Percentiles rank a stretch among this genome's conserved stretches.
Evolutionary conservation across 1,284 basidiomycete genomes (phyloP).

Genomic region (Entoloma clypeatum): DNA sequence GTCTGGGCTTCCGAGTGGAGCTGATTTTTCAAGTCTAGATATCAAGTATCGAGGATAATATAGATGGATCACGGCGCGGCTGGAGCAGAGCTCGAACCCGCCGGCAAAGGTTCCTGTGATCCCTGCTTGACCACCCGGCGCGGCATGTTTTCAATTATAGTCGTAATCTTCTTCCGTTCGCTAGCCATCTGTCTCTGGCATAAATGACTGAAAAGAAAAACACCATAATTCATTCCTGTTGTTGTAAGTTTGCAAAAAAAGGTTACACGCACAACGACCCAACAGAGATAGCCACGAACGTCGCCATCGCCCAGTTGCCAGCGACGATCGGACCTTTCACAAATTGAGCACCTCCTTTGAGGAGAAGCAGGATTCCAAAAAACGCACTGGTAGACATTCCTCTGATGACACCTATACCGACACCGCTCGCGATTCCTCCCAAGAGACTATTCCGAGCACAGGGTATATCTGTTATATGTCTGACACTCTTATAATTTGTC

Average conservation of each 20-base stretch:
- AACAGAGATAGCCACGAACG: constrained; percentile 39
- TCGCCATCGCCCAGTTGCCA: constrained; percentile 45
- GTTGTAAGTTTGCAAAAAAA: neutral
- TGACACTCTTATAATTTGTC: constrained; percentile 41
- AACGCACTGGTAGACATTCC: constrained; percentile 41
- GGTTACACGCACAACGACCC: constrained; percentile 38
- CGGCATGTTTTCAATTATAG: constrained; percentile 59
- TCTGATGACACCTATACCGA: constrained; percentile 49
- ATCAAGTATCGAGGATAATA: constrained; percentile 1
- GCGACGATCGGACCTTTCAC: constrained; percentile 38
- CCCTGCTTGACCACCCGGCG: constrained; percentile 45
- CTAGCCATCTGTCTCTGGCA: constrained; percentile 53
- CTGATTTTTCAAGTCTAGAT: constrained; percentile 16
- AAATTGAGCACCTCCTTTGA: neutral
- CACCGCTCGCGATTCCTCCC: constrained; percentile 43
- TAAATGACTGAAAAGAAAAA: constrained; percentile 45
- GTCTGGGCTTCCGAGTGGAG: constrained; percentile 51
- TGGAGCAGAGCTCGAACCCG: constrained; percentile 11
- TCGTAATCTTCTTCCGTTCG: constrained; percentile 53
- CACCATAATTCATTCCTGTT: constrained; percentile 10
- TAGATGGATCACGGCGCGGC: constrained; percentile 4
- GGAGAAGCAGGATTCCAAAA: constrained; percentile 10
- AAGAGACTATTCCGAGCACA: constrained; percentile 56
- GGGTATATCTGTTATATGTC: constrained; percentile 50
- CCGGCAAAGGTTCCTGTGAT: constrained; percentile 27